Percentiles rank a stretch among this genome's conserved stretches.
phyloP scores from a whole-genome alignment of 306 rosid species.

The Trichosanthes cucumerina region DNA sequence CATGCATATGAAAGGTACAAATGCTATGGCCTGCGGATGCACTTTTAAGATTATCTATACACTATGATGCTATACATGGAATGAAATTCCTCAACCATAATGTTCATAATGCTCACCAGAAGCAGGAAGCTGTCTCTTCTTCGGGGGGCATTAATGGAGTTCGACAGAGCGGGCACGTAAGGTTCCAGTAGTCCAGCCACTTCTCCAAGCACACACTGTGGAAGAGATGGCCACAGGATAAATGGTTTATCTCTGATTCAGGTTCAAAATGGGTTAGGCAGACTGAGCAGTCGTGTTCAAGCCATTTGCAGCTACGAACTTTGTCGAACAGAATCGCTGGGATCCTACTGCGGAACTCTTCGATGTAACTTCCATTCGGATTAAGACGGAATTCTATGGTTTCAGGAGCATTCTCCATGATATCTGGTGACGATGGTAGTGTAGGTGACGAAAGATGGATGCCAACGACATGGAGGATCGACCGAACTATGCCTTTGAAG shows the following conservation, averaged over 20 bases:
- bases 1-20: constrained; percentile 11
- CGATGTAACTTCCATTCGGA: constrained; percentile 39
- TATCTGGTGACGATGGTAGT: constrained; percentile 30
- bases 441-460: constrained; percentile 39
- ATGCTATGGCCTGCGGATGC: constrained; percentile 8
- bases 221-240: constrained; percentile 81
- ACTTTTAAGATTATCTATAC: constrained; percentile 8
- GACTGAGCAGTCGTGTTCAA: constrained; percentile 65
- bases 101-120: constrained; percentile 32
- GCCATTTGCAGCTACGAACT: constrained; percentile 28
- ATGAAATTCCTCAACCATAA: neutral
- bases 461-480: constrained; percentile 63
- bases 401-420: constrained; percentile 32
- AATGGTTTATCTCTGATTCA: constrained; percentile 66
- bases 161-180: constrained; percentile 94
- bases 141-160: constrained; percentile 68
- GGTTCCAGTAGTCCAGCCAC: constrained; percentile 90
- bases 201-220: constrained; percentile 82
- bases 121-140: constrained; percentile 42
- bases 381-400: constrained; percentile 27
- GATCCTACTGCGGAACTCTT: constrained; percentile 52
- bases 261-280: constrained; percentile 67
- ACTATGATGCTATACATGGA: constrained; percentile 8
- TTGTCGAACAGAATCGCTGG: constrained; percentile 51
- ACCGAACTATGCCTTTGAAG: constrained; percentile 67